phyloP scores from a whole-genome alignment of 257 asterid genomes.

The Penstemon newberryi region DNA sequence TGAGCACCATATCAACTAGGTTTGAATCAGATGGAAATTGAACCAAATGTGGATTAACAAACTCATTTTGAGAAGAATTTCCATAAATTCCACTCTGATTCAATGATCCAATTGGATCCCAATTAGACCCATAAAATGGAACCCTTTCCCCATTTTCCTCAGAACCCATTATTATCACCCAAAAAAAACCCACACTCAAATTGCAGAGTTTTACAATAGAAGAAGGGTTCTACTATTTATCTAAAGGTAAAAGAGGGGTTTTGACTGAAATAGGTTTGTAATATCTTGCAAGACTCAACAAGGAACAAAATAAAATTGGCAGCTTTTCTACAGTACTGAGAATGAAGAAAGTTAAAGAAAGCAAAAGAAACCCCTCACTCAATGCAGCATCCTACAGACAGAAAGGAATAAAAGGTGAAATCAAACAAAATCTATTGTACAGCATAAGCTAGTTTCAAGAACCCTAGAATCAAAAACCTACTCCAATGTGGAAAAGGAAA shows the following conservation, averaged over 20 bases:
- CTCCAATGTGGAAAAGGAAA: constrained; percentile 40
- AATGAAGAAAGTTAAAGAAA: constrained; percentile 39
- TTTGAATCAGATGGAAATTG: constrained; percentile 55
- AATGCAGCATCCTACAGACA: constrained; percentile 49
- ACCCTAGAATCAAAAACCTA: constrained; percentile 52
- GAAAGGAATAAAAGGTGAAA: constrained; percentile 45
- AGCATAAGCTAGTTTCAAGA: constrained; percentile 37
- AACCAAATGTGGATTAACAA: constrained; percentile 52
- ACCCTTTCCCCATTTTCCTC: constrained; percentile 54
- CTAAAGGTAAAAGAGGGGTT: constrained; percentile 53
- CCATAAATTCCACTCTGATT: constrained; percentile 51
- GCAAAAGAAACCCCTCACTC: constrained; percentile 57
- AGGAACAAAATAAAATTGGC: constrained; percentile 76
- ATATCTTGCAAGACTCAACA: constrained; percentile 77
- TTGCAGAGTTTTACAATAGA: constrained; percentile 24
- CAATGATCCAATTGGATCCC: constrained; percentile 68
- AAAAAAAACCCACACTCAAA: constrained; percentile 28
- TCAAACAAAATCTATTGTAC: constrained; percentile 40
- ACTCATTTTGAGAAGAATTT: constrained; percentile 55
- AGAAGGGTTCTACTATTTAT: constrained; percentile 25
- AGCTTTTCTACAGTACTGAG: constrained; percentile 68
- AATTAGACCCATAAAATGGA: constrained; percentile 56
- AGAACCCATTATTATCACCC: constrained; percentile 42
- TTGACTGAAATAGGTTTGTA: constrained; percentile 53
- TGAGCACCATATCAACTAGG: constrained; percentile 55